Percentiles rank a stretch among this genome's conserved stretches.
These are phyloP conservation scores for Crepidotus variabilis DNA, from an alignment of 768 basidiomycete species.

Conservation along the genomic window DNA sequence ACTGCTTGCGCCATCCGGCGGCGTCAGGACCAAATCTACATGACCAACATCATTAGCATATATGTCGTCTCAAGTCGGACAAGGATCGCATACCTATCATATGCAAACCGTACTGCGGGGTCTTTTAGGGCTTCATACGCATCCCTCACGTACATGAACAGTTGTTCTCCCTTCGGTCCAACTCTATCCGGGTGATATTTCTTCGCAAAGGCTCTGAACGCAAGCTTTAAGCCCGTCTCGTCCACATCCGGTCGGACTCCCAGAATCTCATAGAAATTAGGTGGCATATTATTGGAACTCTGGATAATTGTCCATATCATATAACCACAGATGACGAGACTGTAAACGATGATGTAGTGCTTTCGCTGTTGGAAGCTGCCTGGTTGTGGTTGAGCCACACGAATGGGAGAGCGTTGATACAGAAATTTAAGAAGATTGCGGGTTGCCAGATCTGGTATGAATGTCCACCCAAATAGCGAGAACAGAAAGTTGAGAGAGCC, in stretches of 20 bases:
- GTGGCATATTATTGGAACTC: conserved; percentile 50
- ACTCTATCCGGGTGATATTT: conserved; percentile 74
- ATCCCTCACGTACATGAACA: conserved; percentile 69
- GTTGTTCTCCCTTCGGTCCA: conserved; percentile 51
- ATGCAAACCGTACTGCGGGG: conserved; percentile 77
- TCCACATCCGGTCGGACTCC: conserved; percentile 60
- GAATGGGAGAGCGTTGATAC: conserved; percentile 30
- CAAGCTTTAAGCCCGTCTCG: conserved; percentile 62
- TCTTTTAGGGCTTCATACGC: conserved; percentile 78
- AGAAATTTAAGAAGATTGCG: conserved; percentile 44
- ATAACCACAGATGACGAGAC: conserved; percentile 61
- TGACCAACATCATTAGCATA: background rate
- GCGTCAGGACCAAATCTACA: conserved; percentile 76
- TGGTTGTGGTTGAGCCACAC: conserved; percentile 30
- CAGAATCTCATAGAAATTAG: conserved; percentile 80
- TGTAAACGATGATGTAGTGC: conserved; percentile 64
- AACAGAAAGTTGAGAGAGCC: conserved; percentile 19
- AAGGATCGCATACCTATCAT: conserved; percentile 61
- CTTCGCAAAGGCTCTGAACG: conserved; percentile 74
- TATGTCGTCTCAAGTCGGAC: background rate
- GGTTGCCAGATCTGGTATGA: conserved; percentile 62
- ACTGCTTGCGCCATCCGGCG: conserved; percentile 56
- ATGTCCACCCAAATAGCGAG: conserved; percentile 57
- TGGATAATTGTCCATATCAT: conserved; percentile 62
- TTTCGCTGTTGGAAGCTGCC: conserved; percentile 43